phyloP scores from a whole-genome alignment of 2,329 filamentous ascomycete species.

The Arthroderma sp. region DNA sequence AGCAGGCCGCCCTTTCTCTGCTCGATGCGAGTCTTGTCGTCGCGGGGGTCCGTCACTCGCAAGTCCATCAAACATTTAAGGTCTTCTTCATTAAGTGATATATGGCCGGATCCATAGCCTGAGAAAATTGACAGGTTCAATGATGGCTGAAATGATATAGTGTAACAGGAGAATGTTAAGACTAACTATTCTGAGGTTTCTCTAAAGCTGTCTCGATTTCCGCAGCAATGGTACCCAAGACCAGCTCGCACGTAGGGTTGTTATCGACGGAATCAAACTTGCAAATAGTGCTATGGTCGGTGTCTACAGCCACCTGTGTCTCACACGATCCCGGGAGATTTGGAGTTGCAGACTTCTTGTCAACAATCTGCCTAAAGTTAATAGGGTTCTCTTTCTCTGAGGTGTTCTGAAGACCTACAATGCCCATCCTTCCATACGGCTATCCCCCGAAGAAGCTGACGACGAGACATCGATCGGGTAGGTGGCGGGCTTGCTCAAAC shows the following conservation, averaged over 20 bases:
- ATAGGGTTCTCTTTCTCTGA: too few species aligned
- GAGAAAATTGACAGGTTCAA: too few species aligned
- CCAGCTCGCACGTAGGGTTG: not conserved
- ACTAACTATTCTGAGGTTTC: too few species aligned
- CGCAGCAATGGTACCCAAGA: not conserved
- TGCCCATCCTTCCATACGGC: not conserved
- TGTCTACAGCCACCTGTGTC: not conserved
- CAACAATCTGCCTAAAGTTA: not conserved
- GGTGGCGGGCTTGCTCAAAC: not conserved
- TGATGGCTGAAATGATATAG: too few species aligned
- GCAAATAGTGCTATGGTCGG: not conserved
- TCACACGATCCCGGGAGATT: not conserved
- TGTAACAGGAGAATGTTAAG: too few species aligned
- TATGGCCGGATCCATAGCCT: too few species aligned
- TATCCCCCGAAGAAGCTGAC: not conserved
- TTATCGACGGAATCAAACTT: not conserved
- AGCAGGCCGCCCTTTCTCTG: slow-evolving; percentile 13
- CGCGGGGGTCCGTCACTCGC: slow-evolving; percentile 7
- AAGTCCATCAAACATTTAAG: not conserved
- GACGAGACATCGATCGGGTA: not conserved
- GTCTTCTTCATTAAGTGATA: not conserved
- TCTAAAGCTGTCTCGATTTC: not conserved
- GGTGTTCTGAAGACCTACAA: not conserved
- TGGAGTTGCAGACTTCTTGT: not conserved
- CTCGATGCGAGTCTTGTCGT: slow-evolving; percentile 10